Evolutionary conservation across 768 basidiomycete species (phyloP), one percentile per base, ranked within the genome.

Genomic region (Termitomyces sp.): DNA sequence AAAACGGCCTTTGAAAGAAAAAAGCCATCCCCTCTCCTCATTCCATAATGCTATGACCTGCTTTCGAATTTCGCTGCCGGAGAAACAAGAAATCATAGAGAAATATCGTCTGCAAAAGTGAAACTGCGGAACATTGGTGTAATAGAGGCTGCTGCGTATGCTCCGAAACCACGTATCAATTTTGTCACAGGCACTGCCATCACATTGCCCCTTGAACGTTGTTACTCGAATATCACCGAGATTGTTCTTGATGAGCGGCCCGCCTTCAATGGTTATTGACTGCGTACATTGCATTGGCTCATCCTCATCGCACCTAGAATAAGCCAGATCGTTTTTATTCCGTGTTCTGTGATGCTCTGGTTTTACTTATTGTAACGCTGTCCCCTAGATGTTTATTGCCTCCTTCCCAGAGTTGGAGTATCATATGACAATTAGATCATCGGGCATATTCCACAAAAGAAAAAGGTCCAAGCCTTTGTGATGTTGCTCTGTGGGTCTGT

Each of bases 181-280:
- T 3, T 28, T 28, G 28, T 1, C 28, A 28, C 28, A 98, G 96
- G 98, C 68, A 78, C 94, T 2, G 83, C 91, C 19, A 96, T 98
- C 66, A 93, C 93, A 0, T 92, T 93, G 30, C 76, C 95, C 52
- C 96, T 98, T 51, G 93, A 90, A 63, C 75, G 94, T 59, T 92
- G 96, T 40, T 86, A 84, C 60, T 86, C 94, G 17, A 96, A 98
- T 70, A 86, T 94, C 51, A 88, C 88, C 41, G 95, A 98, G 63
- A 96, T 98, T 59, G 88, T 94, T 58, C 95, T 98, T 78, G 98
- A 98, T 77, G 96, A 99, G 73, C 93, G 96, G 73, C 94, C 92
- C 10, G 78, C 96, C 57, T 79, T 96, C 80, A 93, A 77, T 65
- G 8, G 94, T 94, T 26, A 90, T 88, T 0, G 85, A 28, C 28